Conservation (phyloP, 768 basidiomycete genomes). For the Macrocybe gigantea region DNA sequence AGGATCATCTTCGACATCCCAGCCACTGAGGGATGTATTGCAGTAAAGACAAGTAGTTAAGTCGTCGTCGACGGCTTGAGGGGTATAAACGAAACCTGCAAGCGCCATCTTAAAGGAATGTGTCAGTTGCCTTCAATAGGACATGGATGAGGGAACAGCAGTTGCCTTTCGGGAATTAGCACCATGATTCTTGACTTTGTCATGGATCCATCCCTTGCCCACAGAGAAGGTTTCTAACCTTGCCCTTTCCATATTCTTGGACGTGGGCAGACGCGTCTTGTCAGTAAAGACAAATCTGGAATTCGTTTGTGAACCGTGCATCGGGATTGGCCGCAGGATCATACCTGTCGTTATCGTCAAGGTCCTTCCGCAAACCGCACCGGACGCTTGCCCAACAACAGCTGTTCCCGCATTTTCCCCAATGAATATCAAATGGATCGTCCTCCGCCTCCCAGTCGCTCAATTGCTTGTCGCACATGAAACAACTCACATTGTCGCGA, state of each 20-base stretch:
- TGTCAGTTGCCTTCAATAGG: background rate
- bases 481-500: slow-evolving; percentile 77
- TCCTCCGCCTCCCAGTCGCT: slow-evolving; percentile 83
- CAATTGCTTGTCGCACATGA: slow-evolving; percentile 75
- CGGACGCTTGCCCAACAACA: slow-evolving; percentile 83
- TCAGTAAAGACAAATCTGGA: slow-evolving; percentile 55
- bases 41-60: slow-evolving; percentile 86
- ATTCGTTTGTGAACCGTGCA: slow-evolving; percentile 1
- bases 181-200: slow-evolving; percentile 51
- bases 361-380: slow-evolving; percentile 60
- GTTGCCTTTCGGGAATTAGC: slow-evolving; percentile 68
- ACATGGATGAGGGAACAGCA: background rate
- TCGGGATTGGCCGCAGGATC: background rate
- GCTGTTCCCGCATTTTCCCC: slow-evolving; percentile 50
- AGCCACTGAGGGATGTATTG: slow-evolving; percentile 70
- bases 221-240: slow-evolving; percentile 58
- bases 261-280: slow-evolving; percentile 56
- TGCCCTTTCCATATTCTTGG: slow-evolving; percentile 67
- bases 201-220: slow-evolving; percentile 65
- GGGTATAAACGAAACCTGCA: slow-evolving; percentile 83
- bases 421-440: slow-evolving; percentile 84
- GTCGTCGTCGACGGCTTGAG: slow-evolving; percentile 66
- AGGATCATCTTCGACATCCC: slow-evolving; percentile 86
- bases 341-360: slow-evolving; percentile 53
- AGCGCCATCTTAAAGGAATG: slow-evolving; percentile 62